A percentile compares a stretch with the other conserved stretches of the same genome.
phyloP scores from a whole-genome alignment of 2,329 filamentous ascomycete species.

The Cercospora beticola region DNA sequence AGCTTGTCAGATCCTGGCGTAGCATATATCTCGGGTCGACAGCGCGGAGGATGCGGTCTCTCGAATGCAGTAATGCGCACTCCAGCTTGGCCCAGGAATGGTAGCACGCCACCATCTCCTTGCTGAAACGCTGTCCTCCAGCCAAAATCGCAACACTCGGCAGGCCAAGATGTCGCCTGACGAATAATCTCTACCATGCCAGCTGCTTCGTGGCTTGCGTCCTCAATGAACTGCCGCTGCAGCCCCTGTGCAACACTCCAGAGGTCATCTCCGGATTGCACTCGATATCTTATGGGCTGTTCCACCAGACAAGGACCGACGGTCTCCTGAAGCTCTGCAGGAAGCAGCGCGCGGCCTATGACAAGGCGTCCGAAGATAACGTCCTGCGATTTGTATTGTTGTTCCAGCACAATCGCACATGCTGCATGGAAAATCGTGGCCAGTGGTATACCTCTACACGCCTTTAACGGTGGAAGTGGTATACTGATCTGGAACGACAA shows the following conservation, averaged over 20 bases:
- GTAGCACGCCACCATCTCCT: neutral
- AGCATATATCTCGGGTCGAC: conserved; percentile 17
- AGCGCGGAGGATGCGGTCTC: conserved; percentile 5
- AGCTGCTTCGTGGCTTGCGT: conserved; percentile 9
- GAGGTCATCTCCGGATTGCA: conserved; percentile 1
- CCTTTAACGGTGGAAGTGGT: conserved; percentile 17
- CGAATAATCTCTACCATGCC: conserved; percentile 18
- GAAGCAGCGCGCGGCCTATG: conserved; percentile 16
- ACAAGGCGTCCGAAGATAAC: conserved; percentile 53
- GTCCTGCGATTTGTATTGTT: conserved; percentile 51
- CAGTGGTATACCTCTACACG: conserved; percentile 30
- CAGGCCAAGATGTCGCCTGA: conserved; percentile 6
- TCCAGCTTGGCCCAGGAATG: conserved; percentile 10
- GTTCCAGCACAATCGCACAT: conserved; percentile 58
- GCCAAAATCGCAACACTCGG: conserved; percentile 8
- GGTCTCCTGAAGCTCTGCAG: neutral
- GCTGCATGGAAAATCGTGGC: conserved; percentile 55
- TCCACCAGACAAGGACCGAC: conserved; percentile 19
- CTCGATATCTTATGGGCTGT: conserved; percentile 10
- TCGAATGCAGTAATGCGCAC: conserved; percentile 6
- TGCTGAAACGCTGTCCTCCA: conserved; percentile 21
- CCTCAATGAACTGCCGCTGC: conserved; percentile 15
- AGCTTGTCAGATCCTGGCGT: conserved; percentile 3
- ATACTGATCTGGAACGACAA: conserved; percentile 17
- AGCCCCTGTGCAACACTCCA: conserved; percentile 9